Evolutionary conservation across 1,139 yeast species (phyloP).

Genomic region (Geotrichum siamense): DNA sequence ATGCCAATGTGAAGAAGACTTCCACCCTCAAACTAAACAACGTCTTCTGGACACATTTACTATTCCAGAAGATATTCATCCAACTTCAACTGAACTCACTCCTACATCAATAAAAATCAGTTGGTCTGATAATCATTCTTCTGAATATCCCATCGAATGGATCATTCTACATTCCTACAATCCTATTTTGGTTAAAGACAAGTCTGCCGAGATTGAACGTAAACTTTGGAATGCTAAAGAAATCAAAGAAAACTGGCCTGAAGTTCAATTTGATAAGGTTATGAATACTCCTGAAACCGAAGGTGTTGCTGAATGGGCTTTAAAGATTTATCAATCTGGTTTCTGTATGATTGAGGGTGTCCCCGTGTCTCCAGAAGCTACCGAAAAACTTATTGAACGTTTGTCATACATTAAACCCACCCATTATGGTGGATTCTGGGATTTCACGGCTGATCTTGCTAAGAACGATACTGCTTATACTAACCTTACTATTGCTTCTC

Average conservation of each 20-base stretch:
- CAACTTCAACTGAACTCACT: constrained; percentile 24
- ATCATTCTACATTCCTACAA: constrained; percentile 51
- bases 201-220: constrained; percentile 28
- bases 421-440: constrained; percentile 80
- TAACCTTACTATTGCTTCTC: constrained; percentile 57
- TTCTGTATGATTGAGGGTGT: constrained; percentile 58
- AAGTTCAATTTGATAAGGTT: constrained; percentile 44
- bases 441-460: constrained; percentile 64
- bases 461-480: constrained; percentile 74
- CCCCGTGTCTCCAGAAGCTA: constrained; percentile 56
- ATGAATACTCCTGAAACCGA: constrained; percentile 41
- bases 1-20: constrained; percentile 59
- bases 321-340: constrained; percentile 54
- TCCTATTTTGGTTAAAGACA: constrained; percentile 41
- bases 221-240: constrained; percentile 47
- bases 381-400: constrained; percentile 52
- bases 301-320: constrained; percentile 54
- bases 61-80: constrained; percentile 45
- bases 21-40: constrained; percentile 56
- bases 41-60: constrained; percentile 52
- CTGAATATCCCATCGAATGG: constrained; percentile 48
- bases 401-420: constrained; percentile 63
- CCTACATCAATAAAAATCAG: constrained; percentile 21
- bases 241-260: constrained; percentile 44
- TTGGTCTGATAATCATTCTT: constrained; percentile 50